Percentiles rank a stretch among this genome's conserved stretches.
Conservation (phyloP, 2,329 filamentous ascomycete genomes). For the Helotiales sp. region DNA sequence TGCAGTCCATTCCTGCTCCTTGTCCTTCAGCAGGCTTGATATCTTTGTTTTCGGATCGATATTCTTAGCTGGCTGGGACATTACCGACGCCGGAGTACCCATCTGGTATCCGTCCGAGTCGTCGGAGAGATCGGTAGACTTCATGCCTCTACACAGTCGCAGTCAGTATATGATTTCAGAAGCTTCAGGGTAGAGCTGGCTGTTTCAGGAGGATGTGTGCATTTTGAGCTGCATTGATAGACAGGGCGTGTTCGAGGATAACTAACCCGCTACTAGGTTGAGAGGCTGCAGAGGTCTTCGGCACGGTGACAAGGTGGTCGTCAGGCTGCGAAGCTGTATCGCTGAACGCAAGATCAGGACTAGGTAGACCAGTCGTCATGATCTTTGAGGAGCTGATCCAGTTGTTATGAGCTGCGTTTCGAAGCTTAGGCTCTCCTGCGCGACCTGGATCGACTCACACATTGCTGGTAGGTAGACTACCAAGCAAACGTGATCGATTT, state of each 20-base stretch:
- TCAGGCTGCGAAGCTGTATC: constrained; percentile 33
- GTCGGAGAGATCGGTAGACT: constrained; percentile 18
- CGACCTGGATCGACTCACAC: constrained; percentile 18
- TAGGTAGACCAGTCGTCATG: constrained; percentile 30
- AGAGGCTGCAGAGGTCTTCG: constrained; percentile 32
- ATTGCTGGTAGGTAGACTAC: constrained; percentile 16
- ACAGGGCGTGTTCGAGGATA: too few relatives aligned
- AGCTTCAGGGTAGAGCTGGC: too few relatives aligned
- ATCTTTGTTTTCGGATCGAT: constrained; percentile 34
- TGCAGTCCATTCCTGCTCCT: constrained; percentile 68
- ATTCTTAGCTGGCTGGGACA: constrained; percentile 24
- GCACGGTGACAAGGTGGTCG: constrained; percentile 26
- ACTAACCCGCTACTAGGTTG: constrained; percentile 26
- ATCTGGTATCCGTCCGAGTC: constrained; percentile 24
- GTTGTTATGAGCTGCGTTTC: constrained; percentile 22
- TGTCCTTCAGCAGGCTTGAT: constrained; percentile 51
- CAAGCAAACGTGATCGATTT: not conserved
- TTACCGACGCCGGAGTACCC: constrained; percentile 18
- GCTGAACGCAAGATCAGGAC: constrained; percentile 27
- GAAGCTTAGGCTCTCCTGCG: constrained; percentile 27
- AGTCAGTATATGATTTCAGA: too few relatives aligned
- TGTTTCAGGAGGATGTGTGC: too few relatives aligned
- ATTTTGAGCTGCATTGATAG: too few relatives aligned
- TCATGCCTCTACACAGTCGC: too few relatives aligned
- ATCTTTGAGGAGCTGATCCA: constrained; percentile 8